Conservation (phyloP, 306 rosid genomes). For the Acmispon strigosus region DNA sequence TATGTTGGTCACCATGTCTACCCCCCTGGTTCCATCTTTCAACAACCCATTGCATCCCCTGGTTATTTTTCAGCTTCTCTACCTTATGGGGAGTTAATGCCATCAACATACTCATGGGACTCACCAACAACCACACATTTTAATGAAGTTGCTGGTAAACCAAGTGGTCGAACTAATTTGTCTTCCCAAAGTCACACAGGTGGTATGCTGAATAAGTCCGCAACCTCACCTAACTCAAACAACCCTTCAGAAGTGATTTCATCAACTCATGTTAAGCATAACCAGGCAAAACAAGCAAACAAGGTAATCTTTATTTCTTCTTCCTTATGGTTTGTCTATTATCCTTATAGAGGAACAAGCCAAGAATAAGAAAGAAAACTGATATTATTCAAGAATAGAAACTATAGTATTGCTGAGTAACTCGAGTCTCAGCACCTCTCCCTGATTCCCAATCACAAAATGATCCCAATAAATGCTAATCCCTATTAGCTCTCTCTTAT, state of each 20-base stretch:
- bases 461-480: no score
- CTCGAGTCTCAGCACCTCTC: no score
- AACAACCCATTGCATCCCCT: slow-evolving; percentile 42
- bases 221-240: slow-evolving; percentile 21
- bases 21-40: slow-evolving; percentile 46
- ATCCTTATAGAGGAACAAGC: neutral
- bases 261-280: slow-evolving; percentile 39
- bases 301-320: slow-evolving; percentile 35
- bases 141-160: slow-evolving; percentile 34
- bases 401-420: no score
- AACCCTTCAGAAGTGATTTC: slow-evolving; percentile 24
- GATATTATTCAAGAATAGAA: no score
- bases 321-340: neutral
- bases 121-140: slow-evolving; percentile 35
- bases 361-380: no score
- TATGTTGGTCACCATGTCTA: slow-evolving; percentile 52
- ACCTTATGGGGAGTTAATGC: slow-evolving; percentile 44
- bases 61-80: slow-evolving; percentile 43
- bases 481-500: no score
- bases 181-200: slow-evolving; percentile 38
- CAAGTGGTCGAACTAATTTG: slow-evolving; percentile 33
- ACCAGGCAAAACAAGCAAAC: slow-evolving; percentile 47
- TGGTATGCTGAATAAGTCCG: slow-evolving; percentile 32
- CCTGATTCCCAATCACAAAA: no score
- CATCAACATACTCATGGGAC: slow-evolving; percentile 48